Evolutionary conservation across 768 basidiomycete genomes (phyloP), one percentile per base, ranked within the genome.

Genomic region (Naganishia kalamii): DNA sequence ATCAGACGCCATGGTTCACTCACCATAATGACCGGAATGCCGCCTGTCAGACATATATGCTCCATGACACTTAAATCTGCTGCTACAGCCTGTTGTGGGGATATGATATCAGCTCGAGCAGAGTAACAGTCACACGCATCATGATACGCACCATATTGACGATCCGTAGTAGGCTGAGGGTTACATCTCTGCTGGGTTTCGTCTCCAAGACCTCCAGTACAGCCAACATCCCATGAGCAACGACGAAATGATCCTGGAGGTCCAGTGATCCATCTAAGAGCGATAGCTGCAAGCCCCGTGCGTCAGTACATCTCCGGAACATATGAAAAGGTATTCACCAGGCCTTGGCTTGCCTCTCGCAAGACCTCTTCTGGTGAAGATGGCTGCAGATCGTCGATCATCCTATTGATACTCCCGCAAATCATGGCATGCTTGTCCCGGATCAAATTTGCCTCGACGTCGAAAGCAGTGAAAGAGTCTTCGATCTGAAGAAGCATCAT

Each of bases 1-100:
- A 50, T 40, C 35, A 35, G 23, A 48, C 27, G n/a, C 30, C 3
- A 72, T 60, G 54, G 19, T 37, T 13, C 19, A 57, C 37, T 37
- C 35, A 72, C 86, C 86, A 96, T 92, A 81, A 98, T 87, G 17
- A 97, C 88, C 15, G 96, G 92, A 67, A 97, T 97, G 15, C 94
- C 94, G 32, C 91, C 74, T 27, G 80, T 75, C 61, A 98, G 81
- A 78, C 94, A 98, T 79, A 98, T 91, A 70, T 92, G 91, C 77
- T 99, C 96, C 72, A 98, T 79, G 72, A 90, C 87, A 3, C 87
- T 88, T 27, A 90, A 81, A 71, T 97, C 92, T 5, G 83, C 82
- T 0, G 78, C 82, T 23, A 85, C 82, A 54, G 82, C 76, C 81
- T 83, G 66, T 12, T 32, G 11, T 32, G 17, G 4, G 19, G 62